Percentiles rank a stretch among this genome's conserved stretches.
These are phyloP conservation scores for Epichloe aotearoae DNA, from an alignment of 2,329 filamentous ascomycete genomes.

Conservation along the genomic window DNA sequence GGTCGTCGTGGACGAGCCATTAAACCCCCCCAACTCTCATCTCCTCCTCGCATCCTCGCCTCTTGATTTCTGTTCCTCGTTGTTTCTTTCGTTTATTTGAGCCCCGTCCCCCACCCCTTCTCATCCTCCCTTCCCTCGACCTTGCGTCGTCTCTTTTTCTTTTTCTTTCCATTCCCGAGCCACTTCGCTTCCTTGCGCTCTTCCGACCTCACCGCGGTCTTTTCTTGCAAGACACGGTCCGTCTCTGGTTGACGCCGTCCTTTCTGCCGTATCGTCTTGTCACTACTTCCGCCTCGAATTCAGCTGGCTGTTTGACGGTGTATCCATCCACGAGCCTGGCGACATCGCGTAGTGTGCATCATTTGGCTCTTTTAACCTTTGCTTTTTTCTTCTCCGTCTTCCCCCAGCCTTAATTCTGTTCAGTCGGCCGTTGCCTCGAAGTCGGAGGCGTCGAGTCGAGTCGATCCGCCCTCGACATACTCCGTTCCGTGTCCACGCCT, in stretches of 20 bases:
- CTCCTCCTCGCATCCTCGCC: constrained; percentile 6
- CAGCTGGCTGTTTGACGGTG: constrained; percentile 12
- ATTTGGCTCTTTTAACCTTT: constrained; percentile 9
- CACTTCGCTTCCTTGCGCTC: constrained; percentile 13
- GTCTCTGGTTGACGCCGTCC: constrained; percentile 1
- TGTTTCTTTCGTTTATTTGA: constrained; percentile 11
- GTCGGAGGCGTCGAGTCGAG: constrained; percentile 9
- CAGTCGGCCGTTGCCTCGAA: not conserved
- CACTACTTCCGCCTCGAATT: constrained; percentile 6
- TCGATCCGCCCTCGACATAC: constrained; percentile 13
- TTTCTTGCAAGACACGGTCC: constrained; percentile 5
- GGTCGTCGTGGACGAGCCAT: constrained; percentile 12
- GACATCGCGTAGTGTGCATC: constrained; percentile 13
- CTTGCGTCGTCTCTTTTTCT: constrained; percentile 13
- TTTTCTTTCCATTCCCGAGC: constrained; percentile 17
- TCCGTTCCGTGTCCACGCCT: constrained; percentile 18
- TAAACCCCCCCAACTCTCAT: constrained; percentile 6
- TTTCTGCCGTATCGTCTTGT: constrained; percentile 6
- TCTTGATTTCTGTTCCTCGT: constrained; percentile 7
- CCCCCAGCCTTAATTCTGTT: constrained; percentile 1
- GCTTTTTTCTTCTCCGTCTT: constrained; percentile 1
- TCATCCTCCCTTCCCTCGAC: constrained; percentile 21
- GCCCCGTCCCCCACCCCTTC: constrained; percentile 10
- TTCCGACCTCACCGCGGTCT: constrained; percentile 11
- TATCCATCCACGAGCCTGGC: constrained; percentile 3